Evolutionary conservation across 305 asterid genomes (phyloP).

Genomic region (Fraxinus sp.): DNA sequence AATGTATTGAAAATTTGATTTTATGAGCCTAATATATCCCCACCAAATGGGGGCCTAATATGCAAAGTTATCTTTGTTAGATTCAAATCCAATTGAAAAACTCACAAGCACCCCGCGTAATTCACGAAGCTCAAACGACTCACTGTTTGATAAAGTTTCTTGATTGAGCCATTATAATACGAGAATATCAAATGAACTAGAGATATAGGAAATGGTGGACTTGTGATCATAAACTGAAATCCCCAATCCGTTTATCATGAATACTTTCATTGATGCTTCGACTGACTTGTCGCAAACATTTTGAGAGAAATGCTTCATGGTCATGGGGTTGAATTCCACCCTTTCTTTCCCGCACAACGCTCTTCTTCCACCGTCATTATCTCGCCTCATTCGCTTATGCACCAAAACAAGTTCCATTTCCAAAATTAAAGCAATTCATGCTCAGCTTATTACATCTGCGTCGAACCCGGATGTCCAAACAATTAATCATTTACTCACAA

Average conservation of each 20-base stretch:
- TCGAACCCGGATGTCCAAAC: constrained; percentile 42
- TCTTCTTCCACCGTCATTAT: constrained; percentile 36
- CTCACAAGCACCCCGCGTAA: not conserved
- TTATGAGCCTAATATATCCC: too few species aligned
- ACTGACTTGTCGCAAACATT: not conserved
- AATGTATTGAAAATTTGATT: too few species aligned
- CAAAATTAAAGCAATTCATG: constrained; percentile 59
- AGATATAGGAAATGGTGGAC: not conserved
- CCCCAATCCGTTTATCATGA: not conserved
- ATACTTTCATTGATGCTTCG: not conserved
- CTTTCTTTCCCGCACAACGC: not conserved
- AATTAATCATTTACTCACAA: constrained; percentile 52
- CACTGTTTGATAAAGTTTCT: not conserved
- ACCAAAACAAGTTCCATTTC: constrained; percentile 37
- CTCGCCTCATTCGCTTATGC: constrained; percentile 55
- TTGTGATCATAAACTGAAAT: not conserved
- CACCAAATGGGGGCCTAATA: too few species aligned
- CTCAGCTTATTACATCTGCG: constrained; percentile 47
- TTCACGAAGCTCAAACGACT: not conserved
- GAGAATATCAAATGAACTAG: not conserved
- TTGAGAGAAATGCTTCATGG: not conserved
- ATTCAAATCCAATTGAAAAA: not conserved
- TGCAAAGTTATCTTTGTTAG: not conserved
- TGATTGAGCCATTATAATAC: not conserved
- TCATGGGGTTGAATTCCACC: not conserved